Base-by-base conservation (phyloP, 2,329 filamentous ascomycete species). In the Beauveria sp. region DNA sequence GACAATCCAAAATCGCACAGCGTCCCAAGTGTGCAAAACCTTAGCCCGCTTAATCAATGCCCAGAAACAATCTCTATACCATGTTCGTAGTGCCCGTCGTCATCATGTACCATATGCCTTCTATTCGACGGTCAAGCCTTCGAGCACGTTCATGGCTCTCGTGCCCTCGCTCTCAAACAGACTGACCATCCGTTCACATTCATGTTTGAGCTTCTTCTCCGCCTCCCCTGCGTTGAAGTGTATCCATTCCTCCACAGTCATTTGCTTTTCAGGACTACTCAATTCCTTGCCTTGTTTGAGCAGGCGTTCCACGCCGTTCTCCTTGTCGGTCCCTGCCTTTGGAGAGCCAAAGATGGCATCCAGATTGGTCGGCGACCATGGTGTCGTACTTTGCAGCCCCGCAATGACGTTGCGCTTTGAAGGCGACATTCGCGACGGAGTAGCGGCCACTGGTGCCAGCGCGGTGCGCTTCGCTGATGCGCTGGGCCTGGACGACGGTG, bases 241-340 rank as follows among this genome's bases (percentile, higher is more conserved):
- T 45, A 99, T 89, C 91, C 93, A 99, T 73, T 97, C 87, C 73
- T 96, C 91, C 0, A 98, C 91, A 5, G 87, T 93, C 93, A 99
- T 96, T 43, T 83, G 80, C 78, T 89, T 92, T 77, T 98, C 95
- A 0, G 87, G 84, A 59, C 83, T 89, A 2, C 84, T 88, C 59
- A 99, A 75, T 16, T 83, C 83, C 0, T 80, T 80, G 14, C 84
- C 85, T 45, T 81, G 78, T 61, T 77, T 79, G 18, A 88, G 71
- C 28, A 85, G 76, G 10, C 76, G 74, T 20, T 77, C 76, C 2
- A 77, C 76, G 0, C 75, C 73, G 61, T 84, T 86, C 66, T 87
- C 81, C 68, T 82, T 81, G 49, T 81, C 78, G 14, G 75, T 68
- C 16, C 74, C 72, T 12, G 78, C 76, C 7, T 62, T 63, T 1